Conservation (phyloP, 208 protist genomes). For the Baffinella frigidus region DNA sequence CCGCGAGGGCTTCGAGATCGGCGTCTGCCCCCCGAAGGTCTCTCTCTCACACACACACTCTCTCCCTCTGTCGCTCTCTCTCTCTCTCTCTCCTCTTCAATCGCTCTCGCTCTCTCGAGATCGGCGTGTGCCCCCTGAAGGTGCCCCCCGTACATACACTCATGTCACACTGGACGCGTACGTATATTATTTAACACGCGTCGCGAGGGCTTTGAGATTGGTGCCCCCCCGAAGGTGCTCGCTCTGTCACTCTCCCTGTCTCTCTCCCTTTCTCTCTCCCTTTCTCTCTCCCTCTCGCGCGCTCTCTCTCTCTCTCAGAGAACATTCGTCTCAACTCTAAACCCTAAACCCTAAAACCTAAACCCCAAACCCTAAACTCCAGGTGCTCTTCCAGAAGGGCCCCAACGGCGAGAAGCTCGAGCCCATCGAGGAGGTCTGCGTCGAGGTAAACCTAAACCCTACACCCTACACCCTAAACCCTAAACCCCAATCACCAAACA, state of each 20-base stretch:
- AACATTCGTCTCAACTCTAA: not conserved
- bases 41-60: conserved; percentile 73
- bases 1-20: conserved; percentile 93
- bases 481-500: no score
- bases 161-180: no score
- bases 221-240: no score
- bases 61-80: not conserved
- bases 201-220: not conserved
- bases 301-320: not conserved
- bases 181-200: no score
- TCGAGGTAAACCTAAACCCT: no score
- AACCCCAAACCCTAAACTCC: no score
- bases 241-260: not conserved
- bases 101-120: no score
- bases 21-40: conserved; percentile 83
- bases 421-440: conserved; percentile 78
- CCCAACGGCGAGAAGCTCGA: conserved; percentile 65
- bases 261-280: not conserved
- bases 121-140: no score
- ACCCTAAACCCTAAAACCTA: no score
- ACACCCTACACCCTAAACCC: no score
- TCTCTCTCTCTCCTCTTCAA: not conserved
- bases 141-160: no score
- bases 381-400: conserved; percentile 51
- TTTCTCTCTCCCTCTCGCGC: not conserved